Conservation (phyloP, 2,329 filamentous ascomycete genomes). For the Huntiella abstrusa region DNA sequence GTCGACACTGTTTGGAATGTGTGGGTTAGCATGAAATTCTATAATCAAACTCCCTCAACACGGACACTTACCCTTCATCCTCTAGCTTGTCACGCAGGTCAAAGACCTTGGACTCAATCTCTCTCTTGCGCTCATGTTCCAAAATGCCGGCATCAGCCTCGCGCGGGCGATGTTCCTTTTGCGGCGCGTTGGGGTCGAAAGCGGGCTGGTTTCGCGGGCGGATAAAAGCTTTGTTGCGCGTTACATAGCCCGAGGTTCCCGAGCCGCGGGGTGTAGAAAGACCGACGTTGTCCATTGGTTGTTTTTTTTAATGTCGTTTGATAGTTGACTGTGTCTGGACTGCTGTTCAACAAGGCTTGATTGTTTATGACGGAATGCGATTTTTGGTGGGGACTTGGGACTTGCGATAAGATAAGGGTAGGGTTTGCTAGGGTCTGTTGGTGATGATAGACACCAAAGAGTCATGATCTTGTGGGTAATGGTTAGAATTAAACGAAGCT, state of each 20-base stretch:
- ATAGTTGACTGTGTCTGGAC: background rate
- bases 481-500: background rate
- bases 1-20: constrained; percentile 34
- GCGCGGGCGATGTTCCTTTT: constrained; percentile 54
- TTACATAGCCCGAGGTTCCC: constrained; percentile 92
- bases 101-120: constrained; percentile 84
- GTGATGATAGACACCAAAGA: too few relatives aligned
- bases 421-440: background rate
- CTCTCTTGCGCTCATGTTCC: constrained; percentile 80
- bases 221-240: constrained; percentile 82
- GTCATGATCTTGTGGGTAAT: background rate
- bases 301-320: background rate
- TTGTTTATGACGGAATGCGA: background rate
- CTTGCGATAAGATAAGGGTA: constrained; percentile 9
- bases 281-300: constrained; percentile 55
- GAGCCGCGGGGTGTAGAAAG: constrained; percentile 86
- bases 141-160: constrained; percentile 84
- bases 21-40: background rate
- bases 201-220: constrained; percentile 56
- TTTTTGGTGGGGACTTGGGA: background rate
- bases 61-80: constrained; percentile 50
- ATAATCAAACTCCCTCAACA: background rate
- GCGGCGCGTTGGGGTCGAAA: constrained; percentile 46
- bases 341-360: constrained; percentile 7
- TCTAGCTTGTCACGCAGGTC: constrained; percentile 82